Percentiles rank a stretch among this genome's conserved stretches.
These are phyloP conservation scores for Phaeosphaeria sp. DNA, from an alignment of 2,329 filamentous ascomycete genomes.

Conservation along the genomic window DNA sequence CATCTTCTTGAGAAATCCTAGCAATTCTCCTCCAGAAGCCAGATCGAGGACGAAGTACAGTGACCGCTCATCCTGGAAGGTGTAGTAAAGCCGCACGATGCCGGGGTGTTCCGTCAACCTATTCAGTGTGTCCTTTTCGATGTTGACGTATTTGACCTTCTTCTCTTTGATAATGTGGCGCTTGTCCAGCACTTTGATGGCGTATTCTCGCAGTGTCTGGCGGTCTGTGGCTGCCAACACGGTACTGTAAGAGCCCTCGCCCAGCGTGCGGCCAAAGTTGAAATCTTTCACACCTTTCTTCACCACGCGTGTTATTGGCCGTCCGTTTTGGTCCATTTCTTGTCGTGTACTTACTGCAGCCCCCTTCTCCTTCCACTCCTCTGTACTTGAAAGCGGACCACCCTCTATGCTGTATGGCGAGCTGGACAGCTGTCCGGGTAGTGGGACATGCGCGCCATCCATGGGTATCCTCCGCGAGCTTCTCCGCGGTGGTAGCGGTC, in stretches of 20 bases:
- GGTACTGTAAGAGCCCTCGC: conserved; percentile 97
- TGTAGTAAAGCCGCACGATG: conserved; percentile 96
- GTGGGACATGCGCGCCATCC: conserved; percentile 42
- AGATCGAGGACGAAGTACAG: conserved; percentile 97
- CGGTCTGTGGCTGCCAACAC: conserved; percentile 92
- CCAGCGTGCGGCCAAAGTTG: conserved; percentile 86
- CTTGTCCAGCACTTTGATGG: conserved; percentile 98
- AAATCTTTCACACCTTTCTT: conserved; percentile 99
- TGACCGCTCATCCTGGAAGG: conserved; percentile 95
- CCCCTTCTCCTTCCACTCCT: conserved; percentile 95
- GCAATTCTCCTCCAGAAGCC: conserved; percentile 87
- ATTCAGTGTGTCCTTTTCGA: conserved; percentile 98
- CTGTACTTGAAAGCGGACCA: conserved; percentile 70
- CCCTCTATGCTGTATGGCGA: conserved; percentile 63
- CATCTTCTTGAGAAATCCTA: conserved; percentile 93
- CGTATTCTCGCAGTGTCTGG: conserved; percentile 93
- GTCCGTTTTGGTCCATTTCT: conserved; percentile 85
- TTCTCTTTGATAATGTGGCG: conserved; percentile 99
- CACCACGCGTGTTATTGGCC: conserved; percentile 79
- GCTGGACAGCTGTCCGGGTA: conserved; percentile 33
- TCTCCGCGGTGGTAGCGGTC: conserved; percentile 74
- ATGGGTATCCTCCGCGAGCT: conserved; percentile 75
- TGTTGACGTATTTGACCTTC: conserved; percentile 99
- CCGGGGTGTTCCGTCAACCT: conserved; percentile 95
- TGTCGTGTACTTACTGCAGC: conserved; percentile 84